Conservation (phyloP, 345 rosid genomes). For the Clarkia xantiana region DNA sequence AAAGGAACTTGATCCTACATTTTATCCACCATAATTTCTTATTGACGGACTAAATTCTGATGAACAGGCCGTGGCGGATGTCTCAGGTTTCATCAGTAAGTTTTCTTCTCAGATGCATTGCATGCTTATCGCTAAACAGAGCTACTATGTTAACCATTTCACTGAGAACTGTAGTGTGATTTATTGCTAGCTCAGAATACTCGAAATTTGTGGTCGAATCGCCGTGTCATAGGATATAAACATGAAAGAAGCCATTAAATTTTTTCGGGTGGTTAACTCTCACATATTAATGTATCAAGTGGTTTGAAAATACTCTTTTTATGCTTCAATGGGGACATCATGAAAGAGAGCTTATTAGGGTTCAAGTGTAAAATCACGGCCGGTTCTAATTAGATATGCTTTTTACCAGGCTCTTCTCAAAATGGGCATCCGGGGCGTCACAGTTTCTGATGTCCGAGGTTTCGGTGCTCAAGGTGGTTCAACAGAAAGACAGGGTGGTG, state of each 20-base stretch:
- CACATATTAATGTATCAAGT: too few relatives aligned
- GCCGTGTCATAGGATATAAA: too few relatives aligned
- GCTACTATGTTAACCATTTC: too few relatives aligned
- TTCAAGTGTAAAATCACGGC: neutral
- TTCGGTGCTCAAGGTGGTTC: conserved; percentile 90
- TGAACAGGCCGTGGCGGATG: conserved; percentile 68
- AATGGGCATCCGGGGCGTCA: conserved; percentile 80
- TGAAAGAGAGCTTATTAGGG: too few relatives aligned
- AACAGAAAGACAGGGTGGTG: conserved; percentile 73
- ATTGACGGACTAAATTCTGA: conserved; percentile 15
- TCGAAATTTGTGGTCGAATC: too few relatives aligned
- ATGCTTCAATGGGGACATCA: too few relatives aligned
- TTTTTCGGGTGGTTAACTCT: too few relatives aligned
- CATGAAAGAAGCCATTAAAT: too few relatives aligned
- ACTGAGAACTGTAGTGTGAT: too few relatives aligned
- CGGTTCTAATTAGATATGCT: conserved; percentile 7
- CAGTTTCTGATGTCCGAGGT: conserved; percentile 79
- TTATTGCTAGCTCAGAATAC: too few relatives aligned
- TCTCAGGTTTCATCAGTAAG: conserved; percentile 76
- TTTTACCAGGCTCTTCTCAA: conserved; percentile 43
- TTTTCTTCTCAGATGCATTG: conserved; percentile 1
- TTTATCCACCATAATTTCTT: conserved; percentile 3
- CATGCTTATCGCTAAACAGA: neutral
- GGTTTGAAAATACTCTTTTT: too few relatives aligned
- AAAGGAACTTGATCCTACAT: neutral